A percentile compares a stretch with the other conserved stretches of the same genome.
Conservation (phyloP, 2,329 filamentous ascomycete genomes). For the Verticillium klebahnii region DNA sequence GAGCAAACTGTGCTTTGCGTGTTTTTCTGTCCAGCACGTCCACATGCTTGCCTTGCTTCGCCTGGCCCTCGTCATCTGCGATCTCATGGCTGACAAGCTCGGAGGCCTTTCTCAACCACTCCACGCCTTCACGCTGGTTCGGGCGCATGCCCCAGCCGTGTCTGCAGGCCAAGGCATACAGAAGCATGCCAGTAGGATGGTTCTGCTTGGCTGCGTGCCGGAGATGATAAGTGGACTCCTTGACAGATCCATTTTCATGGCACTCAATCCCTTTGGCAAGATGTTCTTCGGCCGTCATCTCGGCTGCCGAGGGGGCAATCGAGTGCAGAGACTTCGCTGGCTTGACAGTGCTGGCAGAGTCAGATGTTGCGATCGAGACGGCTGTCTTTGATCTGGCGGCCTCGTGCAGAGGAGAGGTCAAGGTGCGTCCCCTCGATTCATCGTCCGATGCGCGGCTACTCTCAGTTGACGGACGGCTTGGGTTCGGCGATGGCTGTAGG, state of each 20-base stretch:
- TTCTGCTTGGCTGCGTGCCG: slow-evolving; percentile 82
- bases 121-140: slow-evolving; percentile 83
- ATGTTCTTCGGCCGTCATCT: slow-evolving; percentile 82
- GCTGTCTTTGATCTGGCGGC: slow-evolving; percentile 37
- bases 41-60: slow-evolving; percentile 57
- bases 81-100: slow-evolving; percentile 79
- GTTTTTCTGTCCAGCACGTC: slow-evolving; percentile 71
- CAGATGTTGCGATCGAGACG: slow-evolving; percentile 44
- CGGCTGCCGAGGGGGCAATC: slow-evolving; percentile 53
- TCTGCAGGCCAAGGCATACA: slow-evolving; percentile 90
- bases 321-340: slow-evolving; percentile 37
- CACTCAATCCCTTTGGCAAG: slow-evolving; percentile 84
- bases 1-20: slow-evolving; percentile 85
- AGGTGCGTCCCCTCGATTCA: slow-evolving; percentile 38
- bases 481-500: slow-evolving; percentile 38
- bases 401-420: slow-evolving; percentile 33
- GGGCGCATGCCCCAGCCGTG: slow-evolving; percentile 98
- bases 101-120: slow-evolving; percentile 88
- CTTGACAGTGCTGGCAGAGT: slow-evolving; percentile 51
- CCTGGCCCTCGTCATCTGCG: slow-evolving; percentile 70
- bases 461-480: slow-evolving; percentile 40
- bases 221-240: slow-evolving; percentile 94
- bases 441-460: slow-evolving; percentile 43
- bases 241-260: slow-evolving; percentile 81
- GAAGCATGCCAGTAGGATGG: slow-evolving; percentile 88